Conservation (phyloP, 108 stramenopile genomes). For the Skeletonema costatum region DNA sequence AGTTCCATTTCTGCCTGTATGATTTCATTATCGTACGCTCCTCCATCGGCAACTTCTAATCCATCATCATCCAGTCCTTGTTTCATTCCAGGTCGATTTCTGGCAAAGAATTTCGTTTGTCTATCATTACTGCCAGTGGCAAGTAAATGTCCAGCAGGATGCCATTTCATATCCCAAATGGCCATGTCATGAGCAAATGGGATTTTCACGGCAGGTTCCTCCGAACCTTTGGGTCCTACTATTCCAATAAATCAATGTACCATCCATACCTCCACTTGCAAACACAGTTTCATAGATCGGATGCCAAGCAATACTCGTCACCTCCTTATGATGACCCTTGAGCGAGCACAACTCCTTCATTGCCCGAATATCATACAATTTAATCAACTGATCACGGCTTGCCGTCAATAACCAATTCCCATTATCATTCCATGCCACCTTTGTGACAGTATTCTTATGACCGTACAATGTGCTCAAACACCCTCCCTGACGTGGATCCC, state of each 20-base stretch:
- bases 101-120: slow-evolving; percentile 93
- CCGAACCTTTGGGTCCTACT: slow-evolving; percentile 87
- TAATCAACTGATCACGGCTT: slow-evolving; percentile 91
- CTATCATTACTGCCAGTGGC: slow-evolving; percentile 92
- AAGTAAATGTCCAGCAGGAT: slow-evolving; percentile 93
- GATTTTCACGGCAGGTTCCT: slow-evolving; percentile 78
- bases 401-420: slow-evolving; percentile 96
- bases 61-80: slow-evolving; percentile 70
- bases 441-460: slow-evolving; percentile 94
- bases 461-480: slow-evolving; percentile 90
- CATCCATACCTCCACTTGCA: slow-evolving; percentile 95
- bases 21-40: slow-evolving; percentile 57
- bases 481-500: slow-evolving; percentile 92
- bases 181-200: slow-evolving; percentile 96
- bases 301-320: slow-evolving; percentile 95
- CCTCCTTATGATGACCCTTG: slow-evolving; percentile 92
- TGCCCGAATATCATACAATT: slow-evolving; percentile 94
- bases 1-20: slow-evolving; percentile 84
- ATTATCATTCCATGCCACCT: slow-evolving; percentile 95
- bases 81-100: slow-evolving; percentile 86
- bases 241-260: slow-evolving; percentile 94
- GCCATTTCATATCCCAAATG: slow-evolving; percentile 97
- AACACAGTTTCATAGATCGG: slow-evolving; percentile 92
- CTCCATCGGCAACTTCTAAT: slow-evolving; percentile 36
- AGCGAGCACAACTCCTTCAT: slow-evolving; percentile 88